Evolutionary conservation across 306 rosid species (phyloP).

Genomic region (Ormosia emarginata): DNA sequence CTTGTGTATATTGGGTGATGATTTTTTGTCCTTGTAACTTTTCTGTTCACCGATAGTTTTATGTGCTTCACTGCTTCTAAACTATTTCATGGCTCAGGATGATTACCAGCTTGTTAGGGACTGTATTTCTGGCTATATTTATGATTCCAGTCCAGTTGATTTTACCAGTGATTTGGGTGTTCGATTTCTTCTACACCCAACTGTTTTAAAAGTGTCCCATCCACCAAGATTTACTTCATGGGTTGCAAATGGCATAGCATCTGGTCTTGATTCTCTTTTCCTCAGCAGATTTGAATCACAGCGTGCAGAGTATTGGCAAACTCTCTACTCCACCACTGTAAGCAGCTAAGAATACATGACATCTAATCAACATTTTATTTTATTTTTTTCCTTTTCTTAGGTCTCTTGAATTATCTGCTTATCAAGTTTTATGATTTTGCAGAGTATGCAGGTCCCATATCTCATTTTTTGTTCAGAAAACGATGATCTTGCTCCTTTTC

Average conservation of each 20-base stretch:
- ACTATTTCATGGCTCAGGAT: slow-evolving; percentile 46
- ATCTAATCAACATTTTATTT: not conserved
- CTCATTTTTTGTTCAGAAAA: slow-evolving; percentile 82
- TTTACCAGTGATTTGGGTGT: slow-evolving; percentile 93
- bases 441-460: slow-evolving; percentile 89
- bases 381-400: not conserved
- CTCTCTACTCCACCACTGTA: slow-evolving; percentile 81
- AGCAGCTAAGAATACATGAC: slow-evolving; percentile 24
- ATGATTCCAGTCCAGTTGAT: slow-evolving; percentile 97
- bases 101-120: slow-evolving; percentile 75
- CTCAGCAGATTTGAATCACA: slow-evolving; percentile 84
- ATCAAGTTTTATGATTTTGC: slow-evolving; percentile 26
- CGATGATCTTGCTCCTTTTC: slow-evolving; percentile 83
- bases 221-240: slow-evolving; percentile 81
- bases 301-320: slow-evolving; percentile 95
- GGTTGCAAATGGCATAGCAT: slow-evolving; percentile 73
- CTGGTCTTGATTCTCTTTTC: slow-evolving; percentile 89
- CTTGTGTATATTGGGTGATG: not conserved
- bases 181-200: slow-evolving; percentile 76
- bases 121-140: slow-evolving; percentile 78
- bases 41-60: slow-evolving; percentile 14
- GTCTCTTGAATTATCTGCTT: slow-evolving; percentile 16
- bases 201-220: slow-evolving; percentile 65
- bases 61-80: slow-evolving; percentile 1
- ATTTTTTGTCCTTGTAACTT: slow-evolving; percentile 2